A percentile compares a stretch with the other conserved stretches of the same genome.
These are phyloP conservation scores for Pugionium dolabratum DNA, from an alignment of 345 rosid species.

Conservation along the genomic window DNA sequence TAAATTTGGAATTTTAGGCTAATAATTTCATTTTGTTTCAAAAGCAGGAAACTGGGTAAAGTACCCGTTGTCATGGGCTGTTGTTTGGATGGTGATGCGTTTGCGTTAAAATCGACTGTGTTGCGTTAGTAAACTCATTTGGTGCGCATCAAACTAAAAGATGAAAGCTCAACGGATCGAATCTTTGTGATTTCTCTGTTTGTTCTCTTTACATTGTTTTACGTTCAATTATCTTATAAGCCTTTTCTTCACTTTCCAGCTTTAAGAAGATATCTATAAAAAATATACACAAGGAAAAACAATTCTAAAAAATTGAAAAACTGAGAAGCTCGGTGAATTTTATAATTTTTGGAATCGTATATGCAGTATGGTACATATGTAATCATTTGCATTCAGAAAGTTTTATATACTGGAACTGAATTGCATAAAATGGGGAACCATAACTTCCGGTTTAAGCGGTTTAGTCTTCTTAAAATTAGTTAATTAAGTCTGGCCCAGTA, in stretches of 20 bases:
- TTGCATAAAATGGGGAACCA: too few species aligned
- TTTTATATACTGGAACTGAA: too few species aligned
- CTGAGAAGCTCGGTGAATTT: too few species aligned
- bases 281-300: too few species aligned
- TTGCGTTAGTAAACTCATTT: not conserved
- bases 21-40: not conserved
- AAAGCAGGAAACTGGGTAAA: conserved; percentile 30
- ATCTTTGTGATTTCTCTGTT: conserved; percentile 16
- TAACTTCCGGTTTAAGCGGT: too few species aligned
- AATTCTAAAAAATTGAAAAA: too few species aligned
- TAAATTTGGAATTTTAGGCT: not conserved
- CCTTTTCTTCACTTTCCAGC: conserved; percentile 28
- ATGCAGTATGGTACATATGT: too few species aligned
- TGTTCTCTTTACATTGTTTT: conserved; percentile 4
- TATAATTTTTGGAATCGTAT: too few species aligned
- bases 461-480: too few species aligned
- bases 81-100: conserved; percentile 30
- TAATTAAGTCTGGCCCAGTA: not conserved
- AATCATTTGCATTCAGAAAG: too few species aligned
- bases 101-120: conserved; percentile 1
- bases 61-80: conserved; percentile 27
- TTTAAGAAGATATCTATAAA: not conserved
- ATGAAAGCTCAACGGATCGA: conserved; percentile 11
- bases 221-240: conserved; percentile 3
- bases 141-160: conserved; percentile 2